Percentiles rank a stretch among this genome's conserved stretches.
Evolutionary conservation across 192 early-diverging fungal species (phyloP).

Genomic region (Allomyces macrogynus): DNA sequence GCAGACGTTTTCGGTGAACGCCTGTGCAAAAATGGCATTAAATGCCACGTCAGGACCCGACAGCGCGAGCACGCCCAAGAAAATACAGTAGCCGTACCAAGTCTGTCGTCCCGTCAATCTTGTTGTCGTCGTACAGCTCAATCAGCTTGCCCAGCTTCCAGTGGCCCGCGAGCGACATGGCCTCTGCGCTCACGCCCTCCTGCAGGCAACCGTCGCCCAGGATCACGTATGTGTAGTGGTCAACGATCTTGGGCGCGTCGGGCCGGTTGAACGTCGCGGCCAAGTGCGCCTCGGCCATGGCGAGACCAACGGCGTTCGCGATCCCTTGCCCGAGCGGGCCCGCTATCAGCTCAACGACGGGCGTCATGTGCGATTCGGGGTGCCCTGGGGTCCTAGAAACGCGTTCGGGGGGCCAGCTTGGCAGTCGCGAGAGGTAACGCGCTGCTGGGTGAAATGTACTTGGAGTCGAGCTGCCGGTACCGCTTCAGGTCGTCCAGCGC

Average conservation of each 20-base stretch:
- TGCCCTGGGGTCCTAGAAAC: slow-evolving; percentile 76
- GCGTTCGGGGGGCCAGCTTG: too few species aligned
- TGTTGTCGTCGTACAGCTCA: slow-evolving; percentile 88
- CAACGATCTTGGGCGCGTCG: slow-evolving; percentile 56
- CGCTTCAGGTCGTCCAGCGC: slow-evolving; percentile 74
- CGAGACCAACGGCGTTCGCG: slow-evolving; percentile 78
- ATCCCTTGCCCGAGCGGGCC: slow-evolving; percentile 91
- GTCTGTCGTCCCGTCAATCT: slow-evolving; percentile 72
- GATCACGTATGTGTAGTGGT: slow-evolving; percentile 68
- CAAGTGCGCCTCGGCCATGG: slow-evolving; percentile 67
- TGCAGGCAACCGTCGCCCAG: slow-evolving; percentile 93
- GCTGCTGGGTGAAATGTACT: too few species aligned
- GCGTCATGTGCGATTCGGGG: slow-evolving; percentile 69
- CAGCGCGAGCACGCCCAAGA: not conserved
- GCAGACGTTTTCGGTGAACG: slow-evolving; percentile 80
- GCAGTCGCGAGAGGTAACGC: too few species aligned
- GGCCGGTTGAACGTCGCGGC: slow-evolving; percentile 83
- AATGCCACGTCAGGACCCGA: slow-evolving; percentile 6
- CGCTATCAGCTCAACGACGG: slow-evolving; percentile 88
- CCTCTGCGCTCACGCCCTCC: slow-evolving; percentile 87
- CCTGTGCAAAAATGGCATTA: slow-evolving; percentile 18
- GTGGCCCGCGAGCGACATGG: slow-evolving; percentile 76
- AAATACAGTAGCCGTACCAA: slow-evolving; percentile 6
- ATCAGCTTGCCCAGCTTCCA: slow-evolving; percentile 88
- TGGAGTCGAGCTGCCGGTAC: slow-evolving; percentile 64